A percentile compares a stretch with the other conserved stretches of the same genome.
Conservation (phyloP, 306 rosid species). For the Vigna trinervia region DNA sequence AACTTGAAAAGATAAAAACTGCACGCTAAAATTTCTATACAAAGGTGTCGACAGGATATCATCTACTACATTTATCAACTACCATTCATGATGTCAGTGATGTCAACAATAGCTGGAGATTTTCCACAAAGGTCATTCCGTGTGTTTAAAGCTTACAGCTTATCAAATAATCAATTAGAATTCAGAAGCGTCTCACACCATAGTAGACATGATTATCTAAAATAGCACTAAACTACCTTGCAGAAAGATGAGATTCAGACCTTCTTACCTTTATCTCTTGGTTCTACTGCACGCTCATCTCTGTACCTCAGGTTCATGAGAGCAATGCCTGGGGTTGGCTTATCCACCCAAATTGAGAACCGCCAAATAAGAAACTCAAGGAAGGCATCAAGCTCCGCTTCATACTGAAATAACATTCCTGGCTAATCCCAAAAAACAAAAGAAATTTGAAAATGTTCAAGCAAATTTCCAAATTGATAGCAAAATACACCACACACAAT, state of each 20-base stretch:
- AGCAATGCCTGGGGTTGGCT: conserved; percentile 96
- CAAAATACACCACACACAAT: background rate
- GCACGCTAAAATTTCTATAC: background rate
- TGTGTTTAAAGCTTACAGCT: conserved; percentile 16
- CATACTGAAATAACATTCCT: conserved; percentile 99
- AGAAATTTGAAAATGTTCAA: conserved; percentile 41
- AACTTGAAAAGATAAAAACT: background rate
- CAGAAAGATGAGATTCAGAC: conserved; percentile 39
- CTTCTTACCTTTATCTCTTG: conserved; percentile 76
- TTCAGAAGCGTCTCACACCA: conserved; percentile 41
- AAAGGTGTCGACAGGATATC: conserved; percentile 23
- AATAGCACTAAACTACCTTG: background rate
- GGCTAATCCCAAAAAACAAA: conserved; percentile 80
- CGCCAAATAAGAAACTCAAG: conserved; percentile 98
- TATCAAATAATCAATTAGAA: conserved; percentile 32
- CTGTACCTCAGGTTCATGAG: conserved; percentile 97
- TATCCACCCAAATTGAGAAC: conserved; percentile 96
- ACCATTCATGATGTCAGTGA: background rate
- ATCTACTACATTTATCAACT: background rate
- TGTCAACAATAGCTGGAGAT: background rate
- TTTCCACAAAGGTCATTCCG: background rate
- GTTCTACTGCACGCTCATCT: conserved; percentile 82
- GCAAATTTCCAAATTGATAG: conserved; percentile 30
- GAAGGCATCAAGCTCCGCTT: conserved; percentile 87
- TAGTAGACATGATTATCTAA: conserved; percentile 18